phyloP scores from a whole-genome alignment of 108 stramenopile genomes.

The Cyclostephanos invisitatus region DNA sequence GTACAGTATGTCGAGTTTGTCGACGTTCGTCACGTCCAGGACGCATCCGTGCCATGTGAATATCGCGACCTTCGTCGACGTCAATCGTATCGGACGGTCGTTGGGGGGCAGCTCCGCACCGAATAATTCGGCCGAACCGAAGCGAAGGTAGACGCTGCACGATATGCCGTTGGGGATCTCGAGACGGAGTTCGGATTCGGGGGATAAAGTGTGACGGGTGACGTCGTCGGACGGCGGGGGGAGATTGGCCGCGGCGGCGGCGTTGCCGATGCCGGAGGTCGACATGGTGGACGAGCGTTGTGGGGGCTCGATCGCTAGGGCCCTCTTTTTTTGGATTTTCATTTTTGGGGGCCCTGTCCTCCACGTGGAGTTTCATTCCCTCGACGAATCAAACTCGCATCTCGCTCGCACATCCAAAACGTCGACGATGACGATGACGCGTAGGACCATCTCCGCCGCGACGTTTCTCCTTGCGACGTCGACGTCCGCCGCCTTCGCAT shows the following conservation, averaged over 20 bases:
- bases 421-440: slow-evolving; percentile 1
- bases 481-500: slow-evolving; percentile 2
- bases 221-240: slow-evolving; percentile 28
- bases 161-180: slow-evolving; percentile 45
- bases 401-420: not conserved
- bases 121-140: slow-evolving; percentile 54
- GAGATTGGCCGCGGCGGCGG: slow-evolving; percentile 11
- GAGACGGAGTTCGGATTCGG: slow-evolving; percentile 54
- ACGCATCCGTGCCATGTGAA: slow-evolving; percentile 93
- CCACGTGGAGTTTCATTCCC: not conserved
- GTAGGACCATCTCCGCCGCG: not conserved
- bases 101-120: slow-evolving; percentile 47
- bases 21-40: slow-evolving; percentile 60
- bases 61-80: slow-evolving; percentile 73
- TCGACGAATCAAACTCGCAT: not conserved
- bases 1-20: slow-evolving; percentile 61
- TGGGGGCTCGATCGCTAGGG: too few species aligned
- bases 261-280: slow-evolving; percentile 23
- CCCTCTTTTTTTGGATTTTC: too few species aligned
- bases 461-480: slow-evolving; percentile 5
- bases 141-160: slow-evolving; percentile 32
- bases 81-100: slow-evolving; percentile 51
- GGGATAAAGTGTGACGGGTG: slow-evolving; percentile 36
- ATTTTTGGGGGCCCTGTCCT: not conserved
- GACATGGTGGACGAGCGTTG: not conserved